phyloP scores from a whole-genome alignment of 139 green algal species.

The Chlorella sorokiniana region DNA sequence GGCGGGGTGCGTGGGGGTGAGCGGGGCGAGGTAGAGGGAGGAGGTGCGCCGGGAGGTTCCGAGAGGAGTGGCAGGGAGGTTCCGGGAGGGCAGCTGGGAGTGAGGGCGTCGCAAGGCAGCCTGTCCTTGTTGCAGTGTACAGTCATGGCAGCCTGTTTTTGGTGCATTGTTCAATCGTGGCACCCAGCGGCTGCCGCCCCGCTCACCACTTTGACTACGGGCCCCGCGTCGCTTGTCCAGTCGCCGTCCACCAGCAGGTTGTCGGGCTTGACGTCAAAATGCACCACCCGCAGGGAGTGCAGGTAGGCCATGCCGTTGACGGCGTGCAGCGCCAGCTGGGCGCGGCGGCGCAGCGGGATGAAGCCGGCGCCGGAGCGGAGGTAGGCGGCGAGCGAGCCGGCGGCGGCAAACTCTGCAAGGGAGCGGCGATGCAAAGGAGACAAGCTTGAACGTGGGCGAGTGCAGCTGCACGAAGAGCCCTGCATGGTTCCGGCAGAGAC shows the following conservation, averaged over 20 bases:
- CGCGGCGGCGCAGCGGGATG: constrained; percentile 65
- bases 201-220: constrained; percentile 41
- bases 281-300: constrained; percentile 81
- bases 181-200: not conserved
- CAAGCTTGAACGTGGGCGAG: not conserved
- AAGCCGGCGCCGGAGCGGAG: constrained; percentile 50
- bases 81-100: too few species aligned
- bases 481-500: too few species aligned
- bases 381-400: constrained; percentile 66
- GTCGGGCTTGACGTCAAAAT: constrained; percentile 95
- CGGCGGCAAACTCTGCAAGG: constrained; percentile 74
- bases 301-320: constrained; percentile 90
- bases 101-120: too few species aligned
- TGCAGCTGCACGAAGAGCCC: not conserved
- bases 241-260: constrained; percentile 90
- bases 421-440: not conserved
- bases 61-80: too few species aligned
- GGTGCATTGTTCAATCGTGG: too few species aligned
- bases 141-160: too few species aligned
- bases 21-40: not conserved
- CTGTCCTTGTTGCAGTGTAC: too few species aligned
- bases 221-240: constrained; percentile 3
- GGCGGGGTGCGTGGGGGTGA: not conserved
- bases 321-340: constrained; percentile 81
- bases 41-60: too few species aligned